Conservation (phyloP, 2,329 filamentous ascomycete genomes). For the Magnaporthiopsis rhizophila region DNA sequence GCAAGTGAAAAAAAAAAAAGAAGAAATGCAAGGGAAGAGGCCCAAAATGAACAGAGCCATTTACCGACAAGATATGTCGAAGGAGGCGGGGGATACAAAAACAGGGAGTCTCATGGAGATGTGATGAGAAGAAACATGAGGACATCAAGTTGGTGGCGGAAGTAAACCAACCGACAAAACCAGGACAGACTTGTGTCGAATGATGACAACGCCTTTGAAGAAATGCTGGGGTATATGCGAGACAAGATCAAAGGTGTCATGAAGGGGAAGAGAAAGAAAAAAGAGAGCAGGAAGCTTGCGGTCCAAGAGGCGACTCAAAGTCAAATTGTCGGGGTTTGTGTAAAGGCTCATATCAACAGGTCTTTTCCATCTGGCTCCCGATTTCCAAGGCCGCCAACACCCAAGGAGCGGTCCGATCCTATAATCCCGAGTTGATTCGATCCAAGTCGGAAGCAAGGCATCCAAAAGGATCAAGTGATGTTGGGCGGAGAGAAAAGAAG, state of each 20-base stretch:
- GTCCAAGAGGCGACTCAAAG: background rate
- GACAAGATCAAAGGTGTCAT: background rate
- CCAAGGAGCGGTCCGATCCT: background rate
- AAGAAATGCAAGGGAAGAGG: too few species aligned
- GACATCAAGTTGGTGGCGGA: background rate
- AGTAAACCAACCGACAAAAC: background rate
- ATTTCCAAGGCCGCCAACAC: background rate
- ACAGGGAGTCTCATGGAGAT: background rate
- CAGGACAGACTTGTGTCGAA: background rate
- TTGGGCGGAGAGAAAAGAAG: background rate
- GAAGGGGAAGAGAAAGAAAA: background rate
- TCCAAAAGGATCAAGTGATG: background rate
- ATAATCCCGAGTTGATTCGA: background rate
- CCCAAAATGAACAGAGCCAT: too few species aligned
- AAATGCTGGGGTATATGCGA: conserved; percentile 4
- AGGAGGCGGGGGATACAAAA: background rate
- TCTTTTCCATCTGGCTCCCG: background rate
- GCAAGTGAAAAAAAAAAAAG: too few species aligned
- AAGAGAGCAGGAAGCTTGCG: background rate
- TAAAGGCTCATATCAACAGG: background rate
- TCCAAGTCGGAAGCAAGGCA: background rate
- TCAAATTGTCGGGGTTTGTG: background rate
- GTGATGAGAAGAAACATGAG: background rate
- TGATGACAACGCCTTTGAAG: background rate
- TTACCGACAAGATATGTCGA: too few species aligned